phyloP scores from a whole-genome alignment of 1,139 yeast genomes.

The Debaryomycetaceae sp. region DNA sequence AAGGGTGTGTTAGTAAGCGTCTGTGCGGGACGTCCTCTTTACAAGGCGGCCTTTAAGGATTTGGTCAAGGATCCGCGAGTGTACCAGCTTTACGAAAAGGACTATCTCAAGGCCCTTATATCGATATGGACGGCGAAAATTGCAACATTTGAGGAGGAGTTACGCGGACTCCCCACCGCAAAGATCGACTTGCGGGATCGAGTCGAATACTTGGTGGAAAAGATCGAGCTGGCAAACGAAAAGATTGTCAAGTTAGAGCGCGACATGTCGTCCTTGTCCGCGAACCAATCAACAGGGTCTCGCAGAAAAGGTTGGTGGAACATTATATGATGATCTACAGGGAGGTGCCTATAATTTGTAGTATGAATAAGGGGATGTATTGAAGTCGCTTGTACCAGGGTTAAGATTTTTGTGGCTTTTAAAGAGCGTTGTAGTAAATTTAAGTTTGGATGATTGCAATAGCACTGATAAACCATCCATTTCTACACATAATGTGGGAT shows the following conservation, averaged over 20 bases:
- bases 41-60: constrained; percentile 64
- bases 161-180: constrained; percentile 42
- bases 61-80: constrained; percentile 50
- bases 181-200: constrained; percentile 49
- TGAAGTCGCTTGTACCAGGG: no score
- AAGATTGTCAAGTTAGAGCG: constrained; percentile 35
- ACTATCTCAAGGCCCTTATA: constrained; percentile 44
- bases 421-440: no score
- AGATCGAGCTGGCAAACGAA: constrained; percentile 47
- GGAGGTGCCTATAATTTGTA: not conserved
- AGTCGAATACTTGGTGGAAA: constrained; percentile 51
- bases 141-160: constrained; percentile 56
- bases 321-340: not conserved
- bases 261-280: constrained; percentile 7
- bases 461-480: no score
- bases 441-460: no score
- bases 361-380: no score
- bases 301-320: not conserved
- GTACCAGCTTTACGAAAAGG: constrained; percentile 53
- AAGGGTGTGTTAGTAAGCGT: constrained; percentile 65
- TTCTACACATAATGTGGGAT: no score
- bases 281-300: no score
- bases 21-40: constrained; percentile 76
- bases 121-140: constrained; percentile 56
- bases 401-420: no score